Percentiles rank a stretch among this genome's conserved stretches.
phyloP scores from a whole-genome alignment of 345 rosid species.

The Hirschfeldia incana region DNA sequence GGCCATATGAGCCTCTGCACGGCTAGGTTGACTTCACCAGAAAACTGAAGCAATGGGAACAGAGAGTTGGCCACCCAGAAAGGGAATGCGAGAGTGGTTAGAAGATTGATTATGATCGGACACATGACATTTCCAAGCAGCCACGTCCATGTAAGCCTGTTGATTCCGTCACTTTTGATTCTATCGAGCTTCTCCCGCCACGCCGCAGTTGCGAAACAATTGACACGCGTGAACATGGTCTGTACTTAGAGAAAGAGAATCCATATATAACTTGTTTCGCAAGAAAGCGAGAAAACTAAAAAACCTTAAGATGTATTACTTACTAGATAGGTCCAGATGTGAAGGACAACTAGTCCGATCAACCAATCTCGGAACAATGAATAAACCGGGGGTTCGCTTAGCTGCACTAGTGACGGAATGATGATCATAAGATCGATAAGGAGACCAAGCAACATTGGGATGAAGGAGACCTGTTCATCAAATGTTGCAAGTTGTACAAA shows the following conservation, averaged over 20 bases:
- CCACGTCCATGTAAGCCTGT: conserved; percentile 6
- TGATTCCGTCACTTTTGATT: conserved; percentile 4
- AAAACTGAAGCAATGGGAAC: conserved; percentile 18
- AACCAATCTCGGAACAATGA: conserved; percentile 24
- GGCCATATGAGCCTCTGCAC: conserved; percentile 28
- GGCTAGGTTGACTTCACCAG: conserved; percentile 4
- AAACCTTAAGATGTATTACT: not conserved
- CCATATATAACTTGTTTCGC: not conserved
- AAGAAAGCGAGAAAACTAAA: not conserved
- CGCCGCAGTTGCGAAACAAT: conserved; percentile 10
- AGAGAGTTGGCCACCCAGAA: conserved; percentile 3
- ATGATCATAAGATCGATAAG: conserved; percentile 29
- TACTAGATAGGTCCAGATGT: conserved; percentile 30
- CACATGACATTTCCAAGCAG: conserved; percentile 23
- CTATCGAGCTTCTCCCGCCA: conserved; percentile 27
- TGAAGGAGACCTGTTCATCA: conserved; percentile 15
- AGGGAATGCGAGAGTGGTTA: conserved; percentile 14
- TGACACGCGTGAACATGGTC: conserved; percentile 15
- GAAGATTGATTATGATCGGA: conserved; percentile 14
- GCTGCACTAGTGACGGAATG: conserved; percentile 18
- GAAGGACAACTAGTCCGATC: conserved; percentile 16
- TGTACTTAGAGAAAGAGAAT: not conserved
- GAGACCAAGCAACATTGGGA: conserved; percentile 26
- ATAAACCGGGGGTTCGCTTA: not conserved
- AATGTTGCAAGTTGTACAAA: conserved; percentile 3